Percentiles rank a stretch among this genome's conserved stretches.
Conservation (phyloP, 2,329 filamentous ascomycete species). For the Cladosporium sp. region DNA sequence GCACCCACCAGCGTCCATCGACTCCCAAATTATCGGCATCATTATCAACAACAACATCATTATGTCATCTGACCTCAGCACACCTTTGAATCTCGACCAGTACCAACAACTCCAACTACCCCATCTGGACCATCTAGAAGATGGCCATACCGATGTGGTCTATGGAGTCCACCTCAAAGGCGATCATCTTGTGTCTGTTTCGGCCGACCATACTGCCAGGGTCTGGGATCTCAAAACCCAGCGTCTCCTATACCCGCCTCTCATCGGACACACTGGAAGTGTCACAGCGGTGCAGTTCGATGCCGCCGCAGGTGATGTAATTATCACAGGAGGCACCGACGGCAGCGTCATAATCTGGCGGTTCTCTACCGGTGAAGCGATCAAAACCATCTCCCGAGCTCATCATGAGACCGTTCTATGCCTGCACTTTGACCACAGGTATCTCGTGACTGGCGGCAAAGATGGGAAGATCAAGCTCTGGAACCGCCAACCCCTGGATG, state of each 20-base stretch:
- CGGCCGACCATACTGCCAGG: conserved; percentile 23
- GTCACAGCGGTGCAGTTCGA: conserved; percentile 22
- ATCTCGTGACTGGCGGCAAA: conserved; percentile 23
- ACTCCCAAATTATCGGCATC: background rate
- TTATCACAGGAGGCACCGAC: conserved; percentile 31
- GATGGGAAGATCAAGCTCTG: conserved; percentile 25
- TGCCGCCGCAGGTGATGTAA: conserved; percentile 23
- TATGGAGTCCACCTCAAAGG: conserved; percentile 22
- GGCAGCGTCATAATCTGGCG: conserved; percentile 29
- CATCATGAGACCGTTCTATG: conserved; percentile 20
- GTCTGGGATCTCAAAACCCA: conserved; percentile 25
- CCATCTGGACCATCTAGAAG: conserved; percentile 11
- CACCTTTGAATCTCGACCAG: background rate
- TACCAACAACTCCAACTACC: conserved; percentile 19
- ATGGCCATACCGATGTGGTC: conserved; percentile 23
- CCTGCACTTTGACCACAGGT: conserved; percentile 22
- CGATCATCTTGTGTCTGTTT: conserved; percentile 22
- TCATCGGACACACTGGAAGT: conserved; percentile 19
- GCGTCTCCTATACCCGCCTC: conserved; percentile 2
- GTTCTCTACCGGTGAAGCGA: conserved; percentile 24
- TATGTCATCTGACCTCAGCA: background rate
- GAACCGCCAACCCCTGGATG: conserved; percentile 15
- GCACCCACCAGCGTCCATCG: background rate
- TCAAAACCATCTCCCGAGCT: conserved; percentile 14
- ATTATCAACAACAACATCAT: background rate